Conservation (phyloP, 768 basidiomycete species). For the Termitomyces sp. region DNA sequence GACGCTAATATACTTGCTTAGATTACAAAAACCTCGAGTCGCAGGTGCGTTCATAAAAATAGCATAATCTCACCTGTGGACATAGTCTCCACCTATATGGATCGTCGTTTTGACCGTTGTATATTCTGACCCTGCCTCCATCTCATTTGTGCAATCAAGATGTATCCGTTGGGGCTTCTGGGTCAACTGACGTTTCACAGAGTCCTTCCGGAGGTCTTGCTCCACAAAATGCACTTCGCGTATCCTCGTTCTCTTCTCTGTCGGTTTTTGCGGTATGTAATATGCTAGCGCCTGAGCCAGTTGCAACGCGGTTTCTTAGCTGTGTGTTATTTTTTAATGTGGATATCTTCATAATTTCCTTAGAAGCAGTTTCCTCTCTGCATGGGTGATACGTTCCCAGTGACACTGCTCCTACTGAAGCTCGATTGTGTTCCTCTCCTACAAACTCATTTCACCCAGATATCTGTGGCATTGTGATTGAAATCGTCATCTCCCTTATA, state of each 20-base stretch:
- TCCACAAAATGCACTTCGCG: slow-evolving; percentile 28
- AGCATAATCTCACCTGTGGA: slow-evolving; percentile 39
- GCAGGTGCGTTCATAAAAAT: too few species aligned
- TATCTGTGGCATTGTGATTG: slow-evolving; percentile 30
- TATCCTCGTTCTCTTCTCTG: slow-evolving; percentile 46
- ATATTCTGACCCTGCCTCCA: not conserved
- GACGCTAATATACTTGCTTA: too few species aligned
- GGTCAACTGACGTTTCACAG: slow-evolving; percentile 48
- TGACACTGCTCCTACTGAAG: slow-evolving; percentile 35
- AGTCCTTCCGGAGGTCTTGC: slow-evolving; percentile 19
- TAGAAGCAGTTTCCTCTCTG: too few species aligned
- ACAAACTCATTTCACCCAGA: slow-evolving; percentile 30
- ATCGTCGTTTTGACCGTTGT: slow-evolving; percentile 50
- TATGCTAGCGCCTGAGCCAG: too few species aligned
- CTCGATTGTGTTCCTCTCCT: slow-evolving; percentile 52
- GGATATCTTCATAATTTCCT: too few species aligned
- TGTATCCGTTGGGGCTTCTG: slow-evolving; percentile 45
- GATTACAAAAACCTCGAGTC: too few species aligned
- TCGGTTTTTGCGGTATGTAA: too few species aligned
- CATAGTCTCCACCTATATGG: slow-evolving; percentile 40
- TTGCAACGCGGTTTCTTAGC: too few species aligned
- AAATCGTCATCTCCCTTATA: slow-evolving; percentile 39
- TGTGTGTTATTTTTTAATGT: too few species aligned
- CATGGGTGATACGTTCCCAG: too few species aligned
- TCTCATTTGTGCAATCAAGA: slow-evolving; percentile 8